Evolutionary conservation across 352 stramenopile species (phyloP).

Genomic region (Pythium vanterpoolii): DNA sequence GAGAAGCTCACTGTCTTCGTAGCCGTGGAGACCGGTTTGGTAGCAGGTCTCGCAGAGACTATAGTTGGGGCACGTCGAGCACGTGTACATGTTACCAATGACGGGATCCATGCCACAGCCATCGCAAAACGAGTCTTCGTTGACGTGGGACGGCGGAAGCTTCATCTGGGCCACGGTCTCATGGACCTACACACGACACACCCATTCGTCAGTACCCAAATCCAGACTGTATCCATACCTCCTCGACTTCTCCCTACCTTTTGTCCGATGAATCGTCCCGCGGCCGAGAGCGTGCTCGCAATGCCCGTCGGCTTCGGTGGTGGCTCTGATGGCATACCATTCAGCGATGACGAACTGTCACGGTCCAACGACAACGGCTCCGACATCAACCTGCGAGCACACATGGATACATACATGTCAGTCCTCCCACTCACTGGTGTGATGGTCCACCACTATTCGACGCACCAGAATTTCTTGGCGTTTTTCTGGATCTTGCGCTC

Average conservation of each 20-base stretch:
- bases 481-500: conserved; percentile 88
- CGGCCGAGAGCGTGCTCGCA: conserved; percentile 63
- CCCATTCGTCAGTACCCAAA: too few species aligned
- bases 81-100: conserved; percentile 87
- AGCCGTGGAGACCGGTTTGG: conserved; percentile 79
- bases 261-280: conserved; percentile 70
- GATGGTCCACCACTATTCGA: too few species aligned
- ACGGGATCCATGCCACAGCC: conserved; percentile 88
- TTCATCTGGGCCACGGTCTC: conserved; percentile 66
- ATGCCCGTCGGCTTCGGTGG: conserved; percentile 32
- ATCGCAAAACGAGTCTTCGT: conserved; percentile 89
- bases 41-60: conserved; percentile 82
- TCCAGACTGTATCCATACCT: conserved; percentile 1
- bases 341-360: conserved; percentile 75
- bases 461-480: conserved; percentile 66
- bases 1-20: conserved; percentile 76
- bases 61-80: conserved; percentile 85
- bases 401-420: conserved; percentile 17
- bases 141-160: conserved; percentile 64
- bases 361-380: conserved; percentile 78
- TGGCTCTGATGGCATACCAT: conserved; percentile 50
- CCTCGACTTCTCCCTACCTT: conserved; percentile 38
- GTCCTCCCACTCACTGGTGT: not conserved
- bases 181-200: too few species aligned
- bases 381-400: conserved; percentile 59